These are phyloP conservation scores for Eimeria falciformis DNA, from an alignment of 169 alveolate genomes.

Conservation along the genomic window DNA sequence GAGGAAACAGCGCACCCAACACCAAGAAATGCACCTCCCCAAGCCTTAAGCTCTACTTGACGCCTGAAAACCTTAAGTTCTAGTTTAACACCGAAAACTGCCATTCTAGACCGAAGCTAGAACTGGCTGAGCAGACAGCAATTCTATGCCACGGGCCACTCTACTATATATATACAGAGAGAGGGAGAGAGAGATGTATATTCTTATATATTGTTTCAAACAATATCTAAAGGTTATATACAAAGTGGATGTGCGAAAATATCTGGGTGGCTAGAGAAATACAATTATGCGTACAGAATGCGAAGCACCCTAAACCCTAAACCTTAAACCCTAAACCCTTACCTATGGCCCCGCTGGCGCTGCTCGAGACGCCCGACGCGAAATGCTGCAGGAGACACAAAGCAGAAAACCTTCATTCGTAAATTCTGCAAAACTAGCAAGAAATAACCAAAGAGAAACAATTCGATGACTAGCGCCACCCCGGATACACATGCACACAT, in stretches of 20 bases:
- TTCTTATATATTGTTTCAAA: not conserved
- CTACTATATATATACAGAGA: not conserved
- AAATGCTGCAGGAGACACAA: not conserved
- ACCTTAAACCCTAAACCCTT: too few species aligned
- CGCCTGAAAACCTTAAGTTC: not conserved
- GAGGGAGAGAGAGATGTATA: not conserved
- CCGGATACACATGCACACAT: not conserved
- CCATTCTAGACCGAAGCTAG: too few species aligned
- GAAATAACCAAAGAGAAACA: too few species aligned
- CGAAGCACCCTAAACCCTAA: too few species aligned
- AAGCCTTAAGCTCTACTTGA: too few species aligned
- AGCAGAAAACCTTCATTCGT: not conserved
- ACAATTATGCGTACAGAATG: too few species aligned
- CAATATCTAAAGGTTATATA: too few species aligned
- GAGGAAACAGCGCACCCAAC: too few species aligned
- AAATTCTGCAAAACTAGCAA: not conserved
- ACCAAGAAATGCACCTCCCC: too few species aligned
- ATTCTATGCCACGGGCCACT: not conserved
- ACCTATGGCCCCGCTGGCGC: constrained; percentile 56
- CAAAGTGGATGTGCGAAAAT: too few species aligned
- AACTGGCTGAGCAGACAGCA: too few species aligned
- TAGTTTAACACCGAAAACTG: not conserved
- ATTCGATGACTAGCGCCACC: not conserved
- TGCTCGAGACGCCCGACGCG: constrained; percentile 19
- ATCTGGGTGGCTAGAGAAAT: too few species aligned